Base-by-base conservation (phyloP, 2,329 filamentous ascomycete genomes). In the Gnomoniopsis sp. region DNA sequence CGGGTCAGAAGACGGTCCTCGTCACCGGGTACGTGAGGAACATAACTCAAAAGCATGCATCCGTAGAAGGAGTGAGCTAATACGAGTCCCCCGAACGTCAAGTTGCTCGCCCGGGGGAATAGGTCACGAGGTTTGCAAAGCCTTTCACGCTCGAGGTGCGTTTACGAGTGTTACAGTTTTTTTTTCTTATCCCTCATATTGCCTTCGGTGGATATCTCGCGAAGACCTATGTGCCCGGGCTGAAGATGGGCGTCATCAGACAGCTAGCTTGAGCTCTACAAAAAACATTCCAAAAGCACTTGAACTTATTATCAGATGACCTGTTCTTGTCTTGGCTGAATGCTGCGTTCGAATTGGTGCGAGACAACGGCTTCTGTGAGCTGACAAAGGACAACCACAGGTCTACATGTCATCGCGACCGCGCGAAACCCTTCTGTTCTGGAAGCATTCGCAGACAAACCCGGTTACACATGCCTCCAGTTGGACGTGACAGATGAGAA, bases 21-120 rank as follows among this genome's bases (percentile, higher is more conserved):
- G 79, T 82, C 60, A 82, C 79, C 26, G 79, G 79, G 78, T 81
- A 68, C 21, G 71, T 60, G 23, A 7, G 11, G 11, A 30, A 30
- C 26, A 30, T 17, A 15, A 6, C 50, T 8, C 15, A 52, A 15
- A 43, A 47, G 33, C 22, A 26, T 38, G 19, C 33, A 19, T 15
- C 12, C 46, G 30, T 19, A 33, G 8, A 8, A 22, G 21, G 22
- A 26, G 26, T 48, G 36, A 43, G 11, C n/a, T 30, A 10, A 47
- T 19, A 3, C 21, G 8, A 11, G 12, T 14, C 10, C 1, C n/a
- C n/a, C 23, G 44, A 47, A n/a, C 30, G 46, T n/a, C 23, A n/a
- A 85, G 83, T 15, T 85, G 83, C 66, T 79, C 82, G 7, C 80
- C 83, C 1, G 83, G 82, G 15, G 83, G 83, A 33, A 85, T 86